Evolutionary conservation across 192 early-diverging fungal genomes (phyloP).

Genomic region (Coemansia sp.): DNA sequence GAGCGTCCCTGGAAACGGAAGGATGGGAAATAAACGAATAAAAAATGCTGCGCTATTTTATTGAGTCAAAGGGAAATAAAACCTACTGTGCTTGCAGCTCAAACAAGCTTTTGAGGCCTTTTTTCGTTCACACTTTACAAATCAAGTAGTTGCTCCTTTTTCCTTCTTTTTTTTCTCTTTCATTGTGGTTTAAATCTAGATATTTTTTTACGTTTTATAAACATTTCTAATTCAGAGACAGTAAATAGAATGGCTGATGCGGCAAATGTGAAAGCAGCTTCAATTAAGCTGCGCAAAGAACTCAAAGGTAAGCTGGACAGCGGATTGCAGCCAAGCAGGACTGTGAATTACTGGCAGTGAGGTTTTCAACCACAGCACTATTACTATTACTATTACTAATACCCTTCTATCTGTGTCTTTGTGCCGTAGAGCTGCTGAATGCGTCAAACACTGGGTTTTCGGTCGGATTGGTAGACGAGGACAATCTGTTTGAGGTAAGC

Average conservation of each 20-base stretch:
- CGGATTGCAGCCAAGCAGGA: no score
- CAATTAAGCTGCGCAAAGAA: constrained; percentile 29
- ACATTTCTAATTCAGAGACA: background rate
- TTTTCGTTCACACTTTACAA: background rate
- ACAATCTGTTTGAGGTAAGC: constrained; percentile 82
- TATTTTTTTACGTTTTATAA: background rate
- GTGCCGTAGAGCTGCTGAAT: constrained; percentile 65
- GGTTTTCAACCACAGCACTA: no score
- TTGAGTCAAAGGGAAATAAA: no score
- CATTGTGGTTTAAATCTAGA: background rate
- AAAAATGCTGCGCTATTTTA: no score
- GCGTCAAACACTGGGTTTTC: constrained; percentile 78
- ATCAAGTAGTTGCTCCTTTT: background rate
- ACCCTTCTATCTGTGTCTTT: background rate
- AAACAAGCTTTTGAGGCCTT: background rate
- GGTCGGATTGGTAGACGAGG: constrained; percentile 82
- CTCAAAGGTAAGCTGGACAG: constrained; percentile 28
- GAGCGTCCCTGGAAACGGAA: no score
- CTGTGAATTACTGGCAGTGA: no score
- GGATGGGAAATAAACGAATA: no score
- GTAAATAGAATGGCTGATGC: constrained; percentile 21
- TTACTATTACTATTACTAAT: background rate
- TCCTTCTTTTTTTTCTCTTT: background rate
- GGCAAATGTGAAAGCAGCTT: constrained; percentile 9
- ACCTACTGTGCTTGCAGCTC: background rate